A percentile compares a stretch with the other conserved stretches of the same genome.
Conservation (phyloP, 306 rosid genomes). For the Vigna mungo region DNA sequence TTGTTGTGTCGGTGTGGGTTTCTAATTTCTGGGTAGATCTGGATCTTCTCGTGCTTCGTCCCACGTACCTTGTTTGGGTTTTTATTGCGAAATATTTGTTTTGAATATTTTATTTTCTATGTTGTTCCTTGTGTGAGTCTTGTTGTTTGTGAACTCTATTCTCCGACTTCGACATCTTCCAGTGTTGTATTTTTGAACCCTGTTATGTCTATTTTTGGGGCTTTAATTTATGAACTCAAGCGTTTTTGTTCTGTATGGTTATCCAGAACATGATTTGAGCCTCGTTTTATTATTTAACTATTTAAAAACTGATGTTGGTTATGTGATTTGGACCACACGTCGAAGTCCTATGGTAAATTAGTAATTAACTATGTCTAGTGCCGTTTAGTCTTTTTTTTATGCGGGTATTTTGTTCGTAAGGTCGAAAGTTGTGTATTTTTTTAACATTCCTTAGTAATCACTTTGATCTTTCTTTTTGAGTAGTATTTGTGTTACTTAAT, state of each 20-base stretch:
- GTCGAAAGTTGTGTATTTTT: not conserved
- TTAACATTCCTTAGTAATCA: not conserved
- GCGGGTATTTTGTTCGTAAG: slow-evolving; percentile 1
- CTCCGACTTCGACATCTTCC: not conserved
- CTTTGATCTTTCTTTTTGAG: not conserved
- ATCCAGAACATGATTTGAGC: slow-evolving; percentile 30
- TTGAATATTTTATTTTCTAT: not conserved
- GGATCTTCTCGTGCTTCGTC: slow-evolving; percentile 2
- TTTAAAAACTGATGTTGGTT: slow-evolving; percentile 30
- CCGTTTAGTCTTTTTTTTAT: not conserved
- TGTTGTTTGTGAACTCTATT: not conserved
- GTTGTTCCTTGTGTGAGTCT: not conserved
- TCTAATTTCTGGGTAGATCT: slow-evolving; percentile 44
- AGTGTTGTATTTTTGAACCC: not conserved
- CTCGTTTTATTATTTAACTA: slow-evolving; percentile 1
- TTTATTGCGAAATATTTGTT: slow-evolving; percentile 3
- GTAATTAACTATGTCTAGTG: not conserved
- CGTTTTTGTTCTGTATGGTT: slow-evolving; percentile 30
- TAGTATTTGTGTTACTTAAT: not conserved
- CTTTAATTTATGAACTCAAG: not conserved
- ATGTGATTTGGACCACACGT: slow-evolving; percentile 51
- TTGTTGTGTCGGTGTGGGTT: not conserved
- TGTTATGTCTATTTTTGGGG: not conserved
- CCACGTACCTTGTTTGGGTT: slow-evolving; percentile 10
- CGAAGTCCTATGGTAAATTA: slow-evolving; percentile 27